Evolutionary conservation across 2,329 filamentous ascomycete genomes (phyloP), one percentile per base, ranked within the genome.

Genomic region (Sarocladium kiliense): DNA sequence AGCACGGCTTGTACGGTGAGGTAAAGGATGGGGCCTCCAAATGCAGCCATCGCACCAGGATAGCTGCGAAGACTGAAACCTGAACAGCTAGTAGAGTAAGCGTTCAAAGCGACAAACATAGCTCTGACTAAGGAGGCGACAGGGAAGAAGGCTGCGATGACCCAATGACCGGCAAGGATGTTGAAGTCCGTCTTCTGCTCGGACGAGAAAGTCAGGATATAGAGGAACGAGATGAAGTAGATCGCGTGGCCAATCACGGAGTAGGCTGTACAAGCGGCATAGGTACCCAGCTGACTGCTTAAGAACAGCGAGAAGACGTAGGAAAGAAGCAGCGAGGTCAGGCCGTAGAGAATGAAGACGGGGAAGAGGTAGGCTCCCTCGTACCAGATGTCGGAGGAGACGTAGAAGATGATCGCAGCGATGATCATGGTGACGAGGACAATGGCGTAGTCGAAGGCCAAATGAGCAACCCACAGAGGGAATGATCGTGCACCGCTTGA

Each of bases 1-100:
- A 88, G 57, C 21, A 88, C 68, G 0, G 82, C 80, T 64, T 95
- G 91, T 0, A 89, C 49, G 54, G 88, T 77, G 1, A 94, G 78
- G 66, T 93, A 95, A 0, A 91, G 70, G 36, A 94, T 91, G 0
- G 89, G 88, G 0, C 87, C 88, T 30, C 91, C 91, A 62, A 91
- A 95, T 14, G 86, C 79, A 1, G 77, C 78, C 34, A 94, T 82
- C 2, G 77, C 81, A 11, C 83, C 88, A 0, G 89, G 87, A 61
- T 91, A 85, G 2, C 78, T 74, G 3, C 83, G 81, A 26, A 89
- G 71, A 16, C 75, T 58, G 23, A 81, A 73, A 30, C 79, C 84
- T 34, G 78, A 76, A 66, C 91, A 96, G 2, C 88, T 78, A 0
- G 89, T 77, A 1, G 86, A 89, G 68, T 94, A 94, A 1, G 89